Evolutionary conservation across 768 basidiomycete species (phyloP), one percentile per base, ranked within the genome.

Genomic region (Phanerochaete carnosa): DNA sequence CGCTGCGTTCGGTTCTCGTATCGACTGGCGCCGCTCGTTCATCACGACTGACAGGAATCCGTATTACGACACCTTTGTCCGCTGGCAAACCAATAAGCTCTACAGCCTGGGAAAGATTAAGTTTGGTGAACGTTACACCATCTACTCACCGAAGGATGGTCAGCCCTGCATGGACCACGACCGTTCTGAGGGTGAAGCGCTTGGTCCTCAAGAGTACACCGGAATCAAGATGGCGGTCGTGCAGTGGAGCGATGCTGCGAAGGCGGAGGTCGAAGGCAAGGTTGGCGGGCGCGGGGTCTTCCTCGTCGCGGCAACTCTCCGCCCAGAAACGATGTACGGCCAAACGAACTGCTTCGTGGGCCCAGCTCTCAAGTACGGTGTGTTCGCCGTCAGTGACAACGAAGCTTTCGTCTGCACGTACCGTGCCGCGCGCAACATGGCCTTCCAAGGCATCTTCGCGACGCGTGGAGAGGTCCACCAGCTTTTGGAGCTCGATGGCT

Each of bases 101-200:
- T 82, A 93, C 75, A 79, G 77, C 45, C 80, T 94, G 50, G 90
- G 90, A 33, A 95, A 95, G 76, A 93, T 99, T 80, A 97, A 96
- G 75, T 99, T 98, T 70, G 97, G 97, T 52, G 92, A 97, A 75
- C 88, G 97, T 46, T 96, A 98, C 74, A 99, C 97, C 15, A 93
- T 99, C 70, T 99, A 97, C 82, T 95, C 93, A 64, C 94, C 95
- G 2, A 98, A 98, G 74, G 97, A 99, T 66, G 95, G 95, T 2
- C 97, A 98, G 70, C 96, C 97, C 0, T 99, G 97, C 71, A 98
- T 99, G 97, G 97, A 99, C 75, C 97, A 99, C 77, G 97, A 99
- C 74, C 90, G 97, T 59, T 84, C 87, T 55, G 93, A 94, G 61
- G 97, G 97, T 45, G 97, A 99, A 75, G 96, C 89, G 50, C 79